Evolutionary conservation across 768 basidiomycete species (phyloP), one percentile per base, ranked within the genome.

Genomic region (Mrakia hoshinonis): DNA sequence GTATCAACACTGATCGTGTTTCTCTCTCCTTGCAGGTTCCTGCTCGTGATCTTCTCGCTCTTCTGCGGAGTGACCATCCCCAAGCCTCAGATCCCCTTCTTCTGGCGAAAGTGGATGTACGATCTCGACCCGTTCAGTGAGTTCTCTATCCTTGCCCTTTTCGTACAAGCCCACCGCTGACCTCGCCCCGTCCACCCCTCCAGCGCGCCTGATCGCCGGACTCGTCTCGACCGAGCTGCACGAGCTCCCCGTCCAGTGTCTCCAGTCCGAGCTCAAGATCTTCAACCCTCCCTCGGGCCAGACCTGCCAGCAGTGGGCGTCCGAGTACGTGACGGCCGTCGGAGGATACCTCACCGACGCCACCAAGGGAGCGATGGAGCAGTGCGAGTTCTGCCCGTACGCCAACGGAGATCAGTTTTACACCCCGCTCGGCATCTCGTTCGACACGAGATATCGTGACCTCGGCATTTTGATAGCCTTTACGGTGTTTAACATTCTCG

Each of bases 51-150:
- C 48, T 84, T 91, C 64, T 80, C 84, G 4, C 83, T 86, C 20
- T 91, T 91, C 84, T 90, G 89, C 75, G 91, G 91, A 77, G 89
- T 91, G 20, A 87, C 88, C 0, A 85, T 91, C 68, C 89, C 89
- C 31, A 18, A 24, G 18, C 69, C 69, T 34, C 51, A 82, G 4
- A 79, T 91, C 78, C 82, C 83, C 12, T 77, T 78, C 36, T 90
- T 90, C 82, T 90, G 88, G 88, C 81, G 51, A 54, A 55, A 58
- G 39, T 68, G 68, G 68, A 69, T 61, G 63, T 69, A 64, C 65
- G 51, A 74, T 48, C 60, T 75, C 5, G 73, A 79, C 63, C 90
- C 90, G 0, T 52, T 52, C 48, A 52, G 55, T 58, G 24, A 54
- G 52, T n/a, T 24, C 29, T 26, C 24, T n/a, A n/a, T 36, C 31